Evolutionary conservation across 495 filamentous ascomycete species (phyloP).

Genomic region (Choiromyces venosus): DNA sequence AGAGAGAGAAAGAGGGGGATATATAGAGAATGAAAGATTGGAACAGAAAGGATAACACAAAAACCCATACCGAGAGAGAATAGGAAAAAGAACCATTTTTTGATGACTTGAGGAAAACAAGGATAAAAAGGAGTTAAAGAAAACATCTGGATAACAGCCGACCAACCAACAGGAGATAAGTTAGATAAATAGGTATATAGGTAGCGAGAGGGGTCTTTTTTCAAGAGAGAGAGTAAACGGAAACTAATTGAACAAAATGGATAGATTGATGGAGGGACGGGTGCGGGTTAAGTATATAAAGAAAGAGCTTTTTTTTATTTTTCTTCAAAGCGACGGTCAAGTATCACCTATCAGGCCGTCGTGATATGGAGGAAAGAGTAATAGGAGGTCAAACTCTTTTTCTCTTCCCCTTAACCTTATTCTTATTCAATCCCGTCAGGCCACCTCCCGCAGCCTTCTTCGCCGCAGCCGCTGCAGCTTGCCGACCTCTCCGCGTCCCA

Average conservation of each 20-base stretch:
- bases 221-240: neutral
- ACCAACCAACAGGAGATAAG: neutral
- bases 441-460: constrained; percentile 31
- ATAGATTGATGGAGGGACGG: neutral
- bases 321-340: neutral
- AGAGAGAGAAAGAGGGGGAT: neutral
- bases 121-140: neutral
- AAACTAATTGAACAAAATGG: neutral
- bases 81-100: neutral
- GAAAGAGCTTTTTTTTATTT: neutral
- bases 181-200: neutral
- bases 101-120: neutral
- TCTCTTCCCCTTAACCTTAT: constrained; percentile 34
- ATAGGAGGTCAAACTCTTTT: constrained; percentile 25
- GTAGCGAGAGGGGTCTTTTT: neutral
- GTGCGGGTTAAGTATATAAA: neutral
- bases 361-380: neutral
- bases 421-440: constrained; percentile 23
- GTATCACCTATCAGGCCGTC: neutral
- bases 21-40: neutral
- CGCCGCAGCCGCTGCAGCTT: constrained; percentile 49
- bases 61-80: constrained; percentile 4
- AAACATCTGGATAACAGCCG: neutral
- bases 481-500: constrained; percentile 92
- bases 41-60: neutral